Base-by-base conservation (phyloP, 176 grass and related monocot species). In the Triticum timopheevii region DNA sequence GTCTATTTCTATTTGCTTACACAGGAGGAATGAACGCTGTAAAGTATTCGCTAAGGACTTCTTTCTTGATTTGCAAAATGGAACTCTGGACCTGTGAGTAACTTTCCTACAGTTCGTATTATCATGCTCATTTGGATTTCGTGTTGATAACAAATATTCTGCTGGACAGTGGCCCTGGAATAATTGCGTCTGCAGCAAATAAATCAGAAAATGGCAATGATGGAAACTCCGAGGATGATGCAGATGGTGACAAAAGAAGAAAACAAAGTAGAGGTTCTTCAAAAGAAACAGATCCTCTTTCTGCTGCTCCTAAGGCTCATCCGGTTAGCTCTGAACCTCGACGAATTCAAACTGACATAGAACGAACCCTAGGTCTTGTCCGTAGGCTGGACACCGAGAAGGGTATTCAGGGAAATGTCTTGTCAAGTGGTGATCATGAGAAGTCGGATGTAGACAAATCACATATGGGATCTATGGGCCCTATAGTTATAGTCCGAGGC, bases 391-490 rank as follows among this genome's bases (percentile, higher is more conserved):
- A 99, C 71, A 76, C 61, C 13, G 97, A 99, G 92, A 99, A 99
- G 85, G 90, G 94, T 50, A 91, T 99, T 42, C 87, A 90, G 78
- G 89, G 90, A 38, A 99, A 99, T 83, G 59, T 92, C 35, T 87
- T 99, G 19, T 96, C 73, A 44, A 87, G 73, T 77, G 86, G 87
- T 80, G 91, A 93, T 82, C 88, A 89, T 77, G 94, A 93, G n/a
- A 93, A 89, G 76, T 69, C 86, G 35, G 89, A 93, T 83, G 70
- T 86, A 19, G 94, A 99, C 36, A 97, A 97, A 58, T 94, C 94
- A 59, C 94, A 99, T 84, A 93, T 93, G 38, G 97, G 94, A 82
- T 95, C 92, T n/a, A 97, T 97, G 97, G 97, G 97, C 8, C 97
- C 97, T 79, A 96, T 99, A 63, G 87, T 99, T 82, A 99, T 99